Conservation (phyloP, 2,329 filamentous ascomycete genomes). For the Clonostachys sp. region DNA sequence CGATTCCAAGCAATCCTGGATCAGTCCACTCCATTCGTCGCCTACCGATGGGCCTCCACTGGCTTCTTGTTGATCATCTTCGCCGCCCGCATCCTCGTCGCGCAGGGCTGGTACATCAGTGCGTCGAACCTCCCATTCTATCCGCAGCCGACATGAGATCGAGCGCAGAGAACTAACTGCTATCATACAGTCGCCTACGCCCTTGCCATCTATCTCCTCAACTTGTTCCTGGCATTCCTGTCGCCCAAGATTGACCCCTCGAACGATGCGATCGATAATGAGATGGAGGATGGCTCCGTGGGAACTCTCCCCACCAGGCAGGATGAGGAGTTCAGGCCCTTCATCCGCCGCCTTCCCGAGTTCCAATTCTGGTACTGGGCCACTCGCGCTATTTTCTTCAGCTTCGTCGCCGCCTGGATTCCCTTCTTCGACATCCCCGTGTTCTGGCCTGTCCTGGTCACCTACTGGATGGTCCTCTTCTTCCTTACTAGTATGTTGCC, state of each 20-base stretch:
- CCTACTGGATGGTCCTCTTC: constrained; percentile 98
- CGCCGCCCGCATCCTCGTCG: constrained; percentile 82
- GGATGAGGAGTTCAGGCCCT: constrained; percentile 96
- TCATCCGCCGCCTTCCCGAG: constrained; percentile 91
- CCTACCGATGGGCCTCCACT: constrained; percentile 90
- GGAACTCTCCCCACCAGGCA: constrained; percentile 86
- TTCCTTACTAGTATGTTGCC: constrained; percentile 78
- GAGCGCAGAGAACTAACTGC: constrained; percentile 1
- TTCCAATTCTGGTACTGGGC: constrained; percentile 99
- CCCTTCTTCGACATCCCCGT: constrained; percentile 93
- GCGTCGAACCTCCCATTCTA: constrained; percentile 13
- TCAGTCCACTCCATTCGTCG: constrained; percentile 82
- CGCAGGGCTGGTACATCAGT: constrained; percentile 99
- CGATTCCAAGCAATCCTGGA: constrained; percentile 94
- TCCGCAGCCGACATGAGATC: background rate
- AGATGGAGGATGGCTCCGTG: constrained; percentile 88
- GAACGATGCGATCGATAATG: constrained; percentile 83
- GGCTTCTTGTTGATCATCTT: constrained; percentile 71
- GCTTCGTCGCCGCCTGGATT: constrained; percentile 88
- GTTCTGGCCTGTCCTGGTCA: constrained; percentile 97
- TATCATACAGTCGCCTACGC: constrained; percentile 77
- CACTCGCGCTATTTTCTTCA: constrained; percentile 78
- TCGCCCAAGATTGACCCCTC: constrained; percentile 98
- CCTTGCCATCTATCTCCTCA: constrained; percentile 96
- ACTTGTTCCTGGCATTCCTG: constrained; percentile 97